Evolutionary conservation across 2,329 filamentous ascomycete genomes (phyloP), one percentile per base, ranked within the genome.

Genomic region (Aspergillus brasiliensis): DNA sequence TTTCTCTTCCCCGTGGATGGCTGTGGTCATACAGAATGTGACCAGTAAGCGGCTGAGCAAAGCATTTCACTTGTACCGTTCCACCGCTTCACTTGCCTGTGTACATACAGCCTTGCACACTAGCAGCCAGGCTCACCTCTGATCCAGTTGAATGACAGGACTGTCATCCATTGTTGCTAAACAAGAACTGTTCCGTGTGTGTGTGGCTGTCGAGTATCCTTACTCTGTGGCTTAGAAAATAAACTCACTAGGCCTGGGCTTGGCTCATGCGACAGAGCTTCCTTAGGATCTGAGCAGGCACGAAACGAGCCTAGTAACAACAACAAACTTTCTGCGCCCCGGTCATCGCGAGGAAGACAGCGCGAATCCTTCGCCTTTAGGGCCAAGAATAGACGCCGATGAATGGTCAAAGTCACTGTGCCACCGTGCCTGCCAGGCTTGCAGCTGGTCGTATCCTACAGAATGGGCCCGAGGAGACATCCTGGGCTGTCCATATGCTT

Each of bases 401-500:
- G 27, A 31, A 56, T 25, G 15, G n/a, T 8, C 21, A 6, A 28
- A 51, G 21, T 10, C 15, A 37, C 47, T 58, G 34, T 21, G 19
- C 38, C 28, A 40, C 56, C 15, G 34, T 34, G 21, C 48, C 19
- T 25, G 37, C 53, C 37, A 37, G 46, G 28, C 52, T 52, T 48
- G 51, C 31, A 13, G 31, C 23, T 23, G 31, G 37, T 19, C 17
- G 44, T 51, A 40, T 47, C 37, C 57, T 37, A 25, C 23, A 19
- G 13, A 34, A 37, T 19, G 25, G 46, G n/a, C 38, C 8, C 19
- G 46, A 48, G 25, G 54, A 52, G 47, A 8, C 47, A 56, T 46
- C 44, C 31, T 42, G 59, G 56, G 47, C 51, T 57, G 37, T 44
- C 46, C 21, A 44, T 58, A 57, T 58, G 58, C 58, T 53, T 59